Conservation (phyloP, 1,284 basidiomycete genomes). For the Butyriboletus pseudospeciosus region DNA sequence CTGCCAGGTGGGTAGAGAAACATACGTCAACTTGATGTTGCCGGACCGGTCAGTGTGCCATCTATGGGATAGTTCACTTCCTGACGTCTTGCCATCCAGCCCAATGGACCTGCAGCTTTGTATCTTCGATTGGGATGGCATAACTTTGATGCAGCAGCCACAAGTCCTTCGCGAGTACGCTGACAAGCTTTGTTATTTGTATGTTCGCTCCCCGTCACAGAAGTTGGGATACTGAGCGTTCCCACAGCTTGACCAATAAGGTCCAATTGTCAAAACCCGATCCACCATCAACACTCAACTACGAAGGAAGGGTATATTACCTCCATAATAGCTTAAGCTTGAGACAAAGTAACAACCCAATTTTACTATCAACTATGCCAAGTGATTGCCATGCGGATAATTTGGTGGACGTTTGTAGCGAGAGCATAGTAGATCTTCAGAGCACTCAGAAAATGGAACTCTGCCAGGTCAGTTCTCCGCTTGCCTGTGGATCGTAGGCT, state of each 20-base stretch:
- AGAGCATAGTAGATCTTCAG: slow-evolving; percentile 53
- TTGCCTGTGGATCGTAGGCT: not conserved
- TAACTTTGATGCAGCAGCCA: slow-evolving; percentile 38
- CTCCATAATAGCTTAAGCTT: slow-evolving; percentile 50
- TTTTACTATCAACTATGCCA: slow-evolving; percentile 8
- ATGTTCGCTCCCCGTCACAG: slow-evolving; percentile 20
- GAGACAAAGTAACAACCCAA: slow-evolving; percentile 42
- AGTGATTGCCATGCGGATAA: not conserved
- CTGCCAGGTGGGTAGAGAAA: slow-evolving; percentile 26
- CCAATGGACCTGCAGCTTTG: slow-evolving; percentile 50
- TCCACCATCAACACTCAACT: slow-evolving; percentile 48
- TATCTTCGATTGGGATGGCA: slow-evolving; percentile 33
- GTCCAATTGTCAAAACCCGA: slow-evolving; percentile 38
- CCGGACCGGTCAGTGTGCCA: slow-evolving; percentile 49
- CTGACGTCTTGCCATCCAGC: slow-evolving; percentile 30
- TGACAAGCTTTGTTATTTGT: slow-evolving; percentile 44
- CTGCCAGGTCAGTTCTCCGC: slow-evolving; percentile 47
- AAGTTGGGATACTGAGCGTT: slow-evolving; percentile 15
- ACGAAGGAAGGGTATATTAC: slow-evolving; percentile 43
- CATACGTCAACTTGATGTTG: slow-evolving; percentile 47
- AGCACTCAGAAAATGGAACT: slow-evolving; percentile 47
- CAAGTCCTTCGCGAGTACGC: slow-evolving; percentile 42
- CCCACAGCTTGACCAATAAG: slow-evolving; percentile 25
- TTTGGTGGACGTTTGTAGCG: slow-evolving; percentile 32
- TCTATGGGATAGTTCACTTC: not conserved